Percentiles rank a stretch among this genome's conserved stretches.
phyloP scores from a whole-genome alignment of 225 moss, liverwort and hornwort genomes.

The Pleurozium schreberi region DNA sequence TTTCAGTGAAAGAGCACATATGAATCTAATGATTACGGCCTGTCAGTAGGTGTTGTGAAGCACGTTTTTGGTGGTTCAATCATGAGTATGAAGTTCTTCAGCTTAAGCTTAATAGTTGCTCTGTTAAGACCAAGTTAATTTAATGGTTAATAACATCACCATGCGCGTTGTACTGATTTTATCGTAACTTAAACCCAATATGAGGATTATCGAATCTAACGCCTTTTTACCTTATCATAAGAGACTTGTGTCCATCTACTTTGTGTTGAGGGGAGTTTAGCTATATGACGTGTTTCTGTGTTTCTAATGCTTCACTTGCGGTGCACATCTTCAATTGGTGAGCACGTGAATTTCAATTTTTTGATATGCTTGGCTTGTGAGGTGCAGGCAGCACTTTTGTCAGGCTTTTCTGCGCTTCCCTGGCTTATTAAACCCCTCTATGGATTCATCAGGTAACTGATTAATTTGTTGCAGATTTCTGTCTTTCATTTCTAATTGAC shows the following conservation, averaged over 20 bases:
- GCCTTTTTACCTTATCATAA: neutral
- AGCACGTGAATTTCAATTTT: neutral
- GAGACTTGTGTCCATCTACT: neutral
- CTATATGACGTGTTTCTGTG: neutral
- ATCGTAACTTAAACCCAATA: neutral
- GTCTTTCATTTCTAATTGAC: neutral
- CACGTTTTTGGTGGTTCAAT: neutral
- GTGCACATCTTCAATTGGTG: neutral
- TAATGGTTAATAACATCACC: neutral
- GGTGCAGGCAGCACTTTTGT: slow-evolving; percentile 64
- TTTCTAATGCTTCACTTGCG: neutral
- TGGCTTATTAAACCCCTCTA: slow-evolving; percentile 96
- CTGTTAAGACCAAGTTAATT: neutral
- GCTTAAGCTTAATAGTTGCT: neutral
- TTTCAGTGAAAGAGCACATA: neutral
- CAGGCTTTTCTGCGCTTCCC: slow-evolving; percentile 75
- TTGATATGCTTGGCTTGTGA: neutral
- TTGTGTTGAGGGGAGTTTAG: neutral
- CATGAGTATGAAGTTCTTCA: neutral
- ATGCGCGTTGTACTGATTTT: neutral
- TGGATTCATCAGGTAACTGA: slow-evolving; percentile 72
- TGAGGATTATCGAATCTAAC: neutral
- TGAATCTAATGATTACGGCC: neutral
- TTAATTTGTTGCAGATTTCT: neutral
- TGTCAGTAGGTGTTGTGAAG: neutral